Conservation (phyloP, 139 green algal genomes). For the Pleodorina starrii region DNA sequence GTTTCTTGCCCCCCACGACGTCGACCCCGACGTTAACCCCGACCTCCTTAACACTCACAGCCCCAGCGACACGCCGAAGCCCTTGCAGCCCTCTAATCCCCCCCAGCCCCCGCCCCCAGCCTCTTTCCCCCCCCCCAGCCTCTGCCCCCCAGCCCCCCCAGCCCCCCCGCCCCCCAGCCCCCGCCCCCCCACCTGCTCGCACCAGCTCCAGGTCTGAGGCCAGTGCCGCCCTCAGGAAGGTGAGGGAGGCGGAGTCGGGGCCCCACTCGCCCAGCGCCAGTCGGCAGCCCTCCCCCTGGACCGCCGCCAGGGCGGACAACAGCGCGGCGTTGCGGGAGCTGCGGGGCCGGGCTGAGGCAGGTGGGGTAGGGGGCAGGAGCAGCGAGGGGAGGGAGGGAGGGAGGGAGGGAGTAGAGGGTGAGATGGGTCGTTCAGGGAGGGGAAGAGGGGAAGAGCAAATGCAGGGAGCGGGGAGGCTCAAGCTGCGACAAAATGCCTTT, state of each 20-base stretch:
- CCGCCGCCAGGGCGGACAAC: slow-evolving; percentile 43
- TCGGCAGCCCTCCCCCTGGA: slow-evolving; percentile 33
- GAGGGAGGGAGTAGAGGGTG: not conserved
- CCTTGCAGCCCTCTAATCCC: too few relatives aligned
- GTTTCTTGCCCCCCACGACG: too few relatives aligned
- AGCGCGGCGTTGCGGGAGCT: slow-evolving; percentile 52
- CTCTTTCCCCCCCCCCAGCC: not conserved
- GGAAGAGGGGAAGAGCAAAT: too few relatives aligned
- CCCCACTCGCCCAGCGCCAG: slow-evolving; percentile 52
- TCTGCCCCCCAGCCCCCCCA: not conserved
- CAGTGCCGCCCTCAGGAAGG: slow-evolving; percentile 57
- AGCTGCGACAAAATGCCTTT: too few relatives aligned
- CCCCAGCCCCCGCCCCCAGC: not conserved
- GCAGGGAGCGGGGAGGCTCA: too few relatives aligned
- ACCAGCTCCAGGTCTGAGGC: slow-evolving; percentile 62
- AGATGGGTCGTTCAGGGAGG: not conserved
- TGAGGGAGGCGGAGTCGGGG: slow-evolving; percentile 55
- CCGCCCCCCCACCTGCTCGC: slow-evolving; percentile 51
- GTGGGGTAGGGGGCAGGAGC: not conserved
- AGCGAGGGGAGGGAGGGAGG: not conserved
- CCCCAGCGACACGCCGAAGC: too few relatives aligned
- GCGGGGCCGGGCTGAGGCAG: slow-evolving; percentile 22
- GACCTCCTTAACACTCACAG: too few relatives aligned
- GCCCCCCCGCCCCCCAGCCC: not conserved
- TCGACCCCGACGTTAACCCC: too few relatives aligned